Base-by-base conservation (phyloP, 306 rosid genomes). In the Vigna reflexopilosa region DNA sequence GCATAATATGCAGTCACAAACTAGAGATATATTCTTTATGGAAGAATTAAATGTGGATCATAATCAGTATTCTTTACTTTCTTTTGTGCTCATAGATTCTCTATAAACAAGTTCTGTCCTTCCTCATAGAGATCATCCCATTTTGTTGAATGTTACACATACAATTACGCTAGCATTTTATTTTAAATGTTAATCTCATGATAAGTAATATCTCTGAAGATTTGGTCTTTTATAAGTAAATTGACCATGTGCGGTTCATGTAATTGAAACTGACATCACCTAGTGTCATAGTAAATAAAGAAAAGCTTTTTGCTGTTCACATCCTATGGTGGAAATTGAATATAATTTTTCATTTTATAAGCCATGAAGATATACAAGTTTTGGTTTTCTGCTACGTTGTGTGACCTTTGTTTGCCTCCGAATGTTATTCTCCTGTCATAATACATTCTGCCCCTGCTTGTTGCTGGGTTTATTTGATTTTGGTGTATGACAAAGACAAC, bases 401-500 rank as follows among this genome's bases (percentile, higher is more conserved):
- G 67, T 32, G 16, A 20, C 63, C 22, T 14, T 3, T 32, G 42
- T 32, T 26, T 73, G 69, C 63, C 59, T 74, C 52, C 51, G 6
- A 13, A 14, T 66, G 62, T 47, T 65, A 42, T 30, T 66, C 24
- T 17, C 32, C 19, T 26, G 15, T 54, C 47, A 2, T 42, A 9
- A 40, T 42, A 44, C 51, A 45, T 45, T 73, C 71, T 15, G 54
- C 16, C 49, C 55, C 50, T 58, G 59, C 59, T 64, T 75, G 28
- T 50, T 62, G 59, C 57, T 50, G 54, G 77, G 42, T 40, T 83
- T 51, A 45, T 13, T 42, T 52, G 12, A 40, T 61, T 57, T 40
- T 22, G 14, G 67, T 47, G 12, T 26, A 52, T 20, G 19, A 16
- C 52, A 80, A n/a, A 62, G 48, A 24, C 28, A 44, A 36, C 28